Evolutionary conservation across 768 basidiomycete species (phyloP).

Genomic region (Lyophyllum atratum): DNA sequence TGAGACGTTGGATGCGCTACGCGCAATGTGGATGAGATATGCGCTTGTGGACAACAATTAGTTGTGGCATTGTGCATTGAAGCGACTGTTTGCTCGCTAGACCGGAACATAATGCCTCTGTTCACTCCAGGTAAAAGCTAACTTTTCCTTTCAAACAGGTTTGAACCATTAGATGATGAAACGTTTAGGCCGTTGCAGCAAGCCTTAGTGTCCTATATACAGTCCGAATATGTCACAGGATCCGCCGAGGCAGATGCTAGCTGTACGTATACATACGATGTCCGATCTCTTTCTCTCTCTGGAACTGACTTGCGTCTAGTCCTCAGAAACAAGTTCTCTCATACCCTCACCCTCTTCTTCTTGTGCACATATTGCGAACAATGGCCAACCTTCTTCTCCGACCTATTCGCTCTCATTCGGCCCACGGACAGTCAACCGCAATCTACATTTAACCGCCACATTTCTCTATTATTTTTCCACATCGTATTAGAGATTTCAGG

Average conservation of each 20-base stretch:
- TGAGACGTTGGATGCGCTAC: conserved; percentile 8
- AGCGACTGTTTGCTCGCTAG: not conserved
- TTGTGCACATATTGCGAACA: conserved; percentile 83
- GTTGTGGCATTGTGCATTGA: not conserved
- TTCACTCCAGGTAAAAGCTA: not conserved
- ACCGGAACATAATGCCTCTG: not conserved
- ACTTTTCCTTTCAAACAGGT: conserved; percentile 35
- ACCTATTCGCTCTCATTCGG: conserved; percentile 74
- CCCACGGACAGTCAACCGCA: conserved; percentile 56
- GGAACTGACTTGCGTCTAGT: conserved; percentile 43
- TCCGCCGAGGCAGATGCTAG: conserved; percentile 77
- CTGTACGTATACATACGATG: conserved; percentile 55
- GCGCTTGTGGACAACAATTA: not conserved
- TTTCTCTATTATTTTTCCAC: conserved; percentile 88
- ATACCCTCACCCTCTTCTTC: conserved; percentile 87
- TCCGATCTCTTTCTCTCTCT: conserved; percentile 13
- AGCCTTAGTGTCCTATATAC: conserved; percentile 79
- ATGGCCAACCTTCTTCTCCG: conserved; percentile 84
- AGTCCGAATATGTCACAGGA: conserved; percentile 86
- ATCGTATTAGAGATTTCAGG: conserved; percentile 93
- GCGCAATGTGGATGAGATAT: not conserved
- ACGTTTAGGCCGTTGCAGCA: conserved; percentile 74
- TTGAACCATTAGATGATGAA: conserved; percentile 68
- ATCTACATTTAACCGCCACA: conserved; percentile 75
- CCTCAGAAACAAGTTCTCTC: conserved; percentile 93